A percentile compares a stretch with the other conserved stretches of the same genome.
These are phyloP conservation scores for Neurospora crassa DNA, from an alignment of 2,329 filamentous ascomycete species.

Conservation along the genomic window DNA sequence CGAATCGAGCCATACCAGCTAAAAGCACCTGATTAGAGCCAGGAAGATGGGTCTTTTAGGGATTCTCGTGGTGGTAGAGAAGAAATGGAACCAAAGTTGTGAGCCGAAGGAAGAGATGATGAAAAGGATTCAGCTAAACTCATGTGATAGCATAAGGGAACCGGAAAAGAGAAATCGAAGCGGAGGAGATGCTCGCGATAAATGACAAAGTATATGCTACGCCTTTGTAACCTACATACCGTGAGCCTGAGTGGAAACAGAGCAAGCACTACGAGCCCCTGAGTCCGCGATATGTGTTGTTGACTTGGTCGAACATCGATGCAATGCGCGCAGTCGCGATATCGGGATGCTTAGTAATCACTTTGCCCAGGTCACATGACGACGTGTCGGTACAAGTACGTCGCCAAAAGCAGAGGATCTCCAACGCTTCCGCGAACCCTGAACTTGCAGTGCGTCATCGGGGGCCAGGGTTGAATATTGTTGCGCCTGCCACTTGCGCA, in stretches of 20 bases:
- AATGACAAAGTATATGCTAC: not conserved
- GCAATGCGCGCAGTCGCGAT: not conserved
- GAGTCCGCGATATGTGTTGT: not conserved
- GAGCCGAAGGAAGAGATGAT: not conserved
- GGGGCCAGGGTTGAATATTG: not conserved
- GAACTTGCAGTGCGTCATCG: not conserved
- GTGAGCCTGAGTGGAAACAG: not conserved
- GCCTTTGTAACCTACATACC: not conserved
- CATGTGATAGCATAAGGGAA: not conserved
- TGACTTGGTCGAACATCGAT: not conserved
- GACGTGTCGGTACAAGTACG: not conserved
- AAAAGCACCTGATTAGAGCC: not conserved
- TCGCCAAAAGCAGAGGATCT: not conserved
- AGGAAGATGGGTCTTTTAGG: not conserved
- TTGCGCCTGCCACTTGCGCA: not conserved
- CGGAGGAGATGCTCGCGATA: not conserved
- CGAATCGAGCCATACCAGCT: not conserved
- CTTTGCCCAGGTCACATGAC: not conserved
- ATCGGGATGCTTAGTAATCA: not conserved
- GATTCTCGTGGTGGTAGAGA: not conserved
- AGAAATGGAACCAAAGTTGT: not conserved
- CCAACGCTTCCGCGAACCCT: not conserved
- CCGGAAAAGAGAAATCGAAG: not conserved
- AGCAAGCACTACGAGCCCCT: not conserved
- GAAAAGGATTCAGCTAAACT: not conserved